Conservation (phyloP, 441 rosid species). For the Populus hybrid region DNA sequence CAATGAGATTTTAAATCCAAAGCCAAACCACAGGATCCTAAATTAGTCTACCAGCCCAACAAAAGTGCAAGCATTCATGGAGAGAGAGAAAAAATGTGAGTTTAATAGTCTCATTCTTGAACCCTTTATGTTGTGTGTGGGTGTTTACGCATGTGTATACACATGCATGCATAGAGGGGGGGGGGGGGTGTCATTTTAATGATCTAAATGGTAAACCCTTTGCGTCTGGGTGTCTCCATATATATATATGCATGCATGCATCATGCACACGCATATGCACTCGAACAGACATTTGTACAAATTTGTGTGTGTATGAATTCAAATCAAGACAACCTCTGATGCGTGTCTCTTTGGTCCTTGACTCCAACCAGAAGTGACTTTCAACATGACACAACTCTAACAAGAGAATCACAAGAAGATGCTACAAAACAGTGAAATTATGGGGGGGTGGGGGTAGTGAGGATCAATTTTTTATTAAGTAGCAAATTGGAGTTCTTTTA, state of each 20-base stretch:
- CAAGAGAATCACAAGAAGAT: background rate
- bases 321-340: background rate
- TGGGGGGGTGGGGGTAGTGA: background rate
- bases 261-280: background rate
- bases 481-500: background rate
- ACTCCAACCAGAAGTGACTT: background rate
- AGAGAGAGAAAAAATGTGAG: background rate
- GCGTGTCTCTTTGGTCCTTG: background rate
- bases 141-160: background rate
- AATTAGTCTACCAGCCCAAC: background rate
- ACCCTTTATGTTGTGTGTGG: background rate
- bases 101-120: background rate
- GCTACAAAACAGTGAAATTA: background rate
- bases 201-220: too few relatives aligned
- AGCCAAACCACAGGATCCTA: background rate
- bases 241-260: too few relatives aligned
- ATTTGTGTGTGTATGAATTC: background rate
- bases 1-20: background rate
- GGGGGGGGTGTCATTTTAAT: too few relatives aligned
- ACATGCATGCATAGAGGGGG: background rate
- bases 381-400: background rate
- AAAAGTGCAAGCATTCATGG: background rate
- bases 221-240: too few relatives aligned
- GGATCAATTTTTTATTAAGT: background rate
- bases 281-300: background rate